Conservation (phyloP, 2,329 filamentous ascomycete species). For the Microsporum ferrugineum region DNA sequence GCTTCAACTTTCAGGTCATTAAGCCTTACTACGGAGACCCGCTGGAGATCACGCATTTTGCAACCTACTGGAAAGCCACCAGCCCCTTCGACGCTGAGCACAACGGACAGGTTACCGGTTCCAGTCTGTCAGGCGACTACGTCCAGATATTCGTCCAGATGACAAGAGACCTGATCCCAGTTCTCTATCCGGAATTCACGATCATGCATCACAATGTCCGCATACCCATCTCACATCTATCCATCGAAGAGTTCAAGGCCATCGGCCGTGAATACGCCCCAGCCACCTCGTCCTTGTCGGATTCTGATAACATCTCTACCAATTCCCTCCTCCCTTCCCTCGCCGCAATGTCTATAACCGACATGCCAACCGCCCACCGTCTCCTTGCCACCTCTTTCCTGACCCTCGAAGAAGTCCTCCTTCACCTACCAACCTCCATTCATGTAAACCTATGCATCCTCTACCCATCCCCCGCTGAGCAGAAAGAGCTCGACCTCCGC, state of each 20-base stretch:
- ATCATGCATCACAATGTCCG: slow-evolving; percentile 65
- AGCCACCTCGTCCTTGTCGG: not conserved
- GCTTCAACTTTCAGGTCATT: slow-evolving; percentile 89
- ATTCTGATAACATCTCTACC: not conserved
- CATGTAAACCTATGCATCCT: slow-evolving; percentile 87
- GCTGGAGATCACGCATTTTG: slow-evolving; percentile 93
- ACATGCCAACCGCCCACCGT: slow-evolving; percentile 56
- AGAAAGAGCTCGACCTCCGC: slow-evolving; percentile 56
- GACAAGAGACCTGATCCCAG: slow-evolving; percentile 74
- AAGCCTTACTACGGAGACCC: slow-evolving; percentile 89
- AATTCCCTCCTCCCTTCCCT: slow-evolving; percentile 19
- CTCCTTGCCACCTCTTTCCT: slow-evolving; percentile 64
- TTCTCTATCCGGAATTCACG: slow-evolving; percentile 79
- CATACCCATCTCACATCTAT: slow-evolving; percentile 69
- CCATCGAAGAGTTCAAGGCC: slow-evolving; percentile 47
- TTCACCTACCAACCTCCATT: slow-evolving; percentile 62
- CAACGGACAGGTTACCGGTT: slow-evolving; percentile 82
- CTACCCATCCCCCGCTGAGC: slow-evolving; percentile 68
- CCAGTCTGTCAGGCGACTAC: slow-evolving; percentile 91
- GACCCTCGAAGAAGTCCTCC: slow-evolving; percentile 66
- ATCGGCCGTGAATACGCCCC: slow-evolving; percentile 32
- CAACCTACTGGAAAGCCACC: slow-evolving; percentile 98
- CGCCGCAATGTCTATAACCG: slow-evolving; percentile 23
- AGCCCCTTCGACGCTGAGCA: slow-evolving; percentile 80
- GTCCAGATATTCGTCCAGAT: slow-evolving; percentile 84